Conservation (phyloP, 345 rosid species). For the Eucalyptus tenuipes region DNA sequence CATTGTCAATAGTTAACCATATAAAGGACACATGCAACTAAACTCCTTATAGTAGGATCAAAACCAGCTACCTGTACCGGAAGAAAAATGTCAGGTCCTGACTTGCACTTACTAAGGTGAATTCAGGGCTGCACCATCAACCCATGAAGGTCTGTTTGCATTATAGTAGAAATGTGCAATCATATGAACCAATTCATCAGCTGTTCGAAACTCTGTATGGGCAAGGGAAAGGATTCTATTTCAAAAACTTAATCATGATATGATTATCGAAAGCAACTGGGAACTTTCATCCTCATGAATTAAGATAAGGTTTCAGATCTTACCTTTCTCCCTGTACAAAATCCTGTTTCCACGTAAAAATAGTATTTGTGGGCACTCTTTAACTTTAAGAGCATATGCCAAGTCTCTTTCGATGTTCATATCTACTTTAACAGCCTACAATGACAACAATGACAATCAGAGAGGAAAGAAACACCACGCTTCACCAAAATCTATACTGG, state of each 20-base stretch:
- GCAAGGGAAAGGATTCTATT: background rate
- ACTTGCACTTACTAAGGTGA: background rate
- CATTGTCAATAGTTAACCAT: background rate
- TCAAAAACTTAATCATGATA: background rate
- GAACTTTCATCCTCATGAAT: background rate
- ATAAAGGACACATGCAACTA: background rate
- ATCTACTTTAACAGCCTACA: constrained; percentile 79
- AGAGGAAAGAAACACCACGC: background rate
- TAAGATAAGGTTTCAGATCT: background rate
- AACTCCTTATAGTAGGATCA: background rate
- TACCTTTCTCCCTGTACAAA: constrained; percentile 77
- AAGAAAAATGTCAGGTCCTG: background rate
- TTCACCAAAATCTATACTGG: background rate
- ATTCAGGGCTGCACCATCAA: constrained; percentile 10
- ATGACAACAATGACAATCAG: background rate
- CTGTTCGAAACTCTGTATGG: constrained; percentile 54
- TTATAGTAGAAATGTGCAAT: constrained; percentile 87
- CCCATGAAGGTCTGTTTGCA: constrained; percentile 80
- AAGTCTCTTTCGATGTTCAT: constrained; percentile 80
- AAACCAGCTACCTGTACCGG: background rate
- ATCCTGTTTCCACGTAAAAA: constrained; percentile 66
- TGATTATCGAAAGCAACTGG: background rate
- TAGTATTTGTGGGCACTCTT: constrained; percentile 68
- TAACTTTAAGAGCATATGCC: constrained; percentile 91
- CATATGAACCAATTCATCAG: constrained; percentile 80